These are phyloP conservation scores for Talaromyces verruculosus DNA, from an alignment of 2,329 filamentous ascomycete genomes.

Conservation along the genomic window DNA sequence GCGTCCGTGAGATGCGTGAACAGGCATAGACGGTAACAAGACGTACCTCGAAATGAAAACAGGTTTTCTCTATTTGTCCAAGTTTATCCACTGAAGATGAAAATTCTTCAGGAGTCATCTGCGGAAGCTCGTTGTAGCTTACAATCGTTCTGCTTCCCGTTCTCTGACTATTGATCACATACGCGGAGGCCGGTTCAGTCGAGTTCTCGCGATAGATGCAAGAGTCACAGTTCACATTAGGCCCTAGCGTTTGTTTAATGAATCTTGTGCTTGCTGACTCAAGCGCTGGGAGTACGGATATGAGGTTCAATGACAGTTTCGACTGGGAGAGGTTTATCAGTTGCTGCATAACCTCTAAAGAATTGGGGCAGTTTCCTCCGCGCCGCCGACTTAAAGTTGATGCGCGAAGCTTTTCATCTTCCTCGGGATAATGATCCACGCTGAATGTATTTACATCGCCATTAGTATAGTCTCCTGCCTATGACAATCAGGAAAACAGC, in stretches of 20 bases:
- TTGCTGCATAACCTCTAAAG: slow-evolving; percentile 68
- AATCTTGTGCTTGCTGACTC: slow-evolving; percentile 53
- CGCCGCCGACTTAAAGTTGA: slow-evolving; percentile 59
- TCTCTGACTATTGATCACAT: slow-evolving; percentile 63
- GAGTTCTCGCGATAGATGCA: slow-evolving; percentile 61
- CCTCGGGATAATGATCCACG: slow-evolving; percentile 64
- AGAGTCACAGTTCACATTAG: slow-evolving; percentile 50
- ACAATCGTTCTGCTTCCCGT: slow-evolving; percentile 68
- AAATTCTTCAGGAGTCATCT: slow-evolving; percentile 68
- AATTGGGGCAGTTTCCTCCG: slow-evolving; percentile 72
- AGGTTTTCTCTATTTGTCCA: slow-evolving; percentile 38
- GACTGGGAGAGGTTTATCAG: slow-evolving; percentile 41
- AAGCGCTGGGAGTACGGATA: slow-evolving; percentile 54
- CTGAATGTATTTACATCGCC: slow-evolving; percentile 39
- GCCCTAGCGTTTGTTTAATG: slow-evolving; percentile 57
- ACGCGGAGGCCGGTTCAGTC: slow-evolving; percentile 63
- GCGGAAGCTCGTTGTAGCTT: slow-evolving; percentile 66
- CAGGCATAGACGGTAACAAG: slow-evolving; percentile 1
- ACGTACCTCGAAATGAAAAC: slow-evolving; percentile 72
- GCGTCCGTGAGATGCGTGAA: slow-evolving; percentile 12
- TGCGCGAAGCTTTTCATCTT: slow-evolving; percentile 73
- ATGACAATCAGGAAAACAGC: neutral
- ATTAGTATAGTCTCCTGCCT: neutral
- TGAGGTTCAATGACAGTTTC: slow-evolving; percentile 37
- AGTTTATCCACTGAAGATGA: slow-evolving; percentile 44